Conservation (phyloP, 257 asterid species). For the Pogostemon cablin region DNA sequence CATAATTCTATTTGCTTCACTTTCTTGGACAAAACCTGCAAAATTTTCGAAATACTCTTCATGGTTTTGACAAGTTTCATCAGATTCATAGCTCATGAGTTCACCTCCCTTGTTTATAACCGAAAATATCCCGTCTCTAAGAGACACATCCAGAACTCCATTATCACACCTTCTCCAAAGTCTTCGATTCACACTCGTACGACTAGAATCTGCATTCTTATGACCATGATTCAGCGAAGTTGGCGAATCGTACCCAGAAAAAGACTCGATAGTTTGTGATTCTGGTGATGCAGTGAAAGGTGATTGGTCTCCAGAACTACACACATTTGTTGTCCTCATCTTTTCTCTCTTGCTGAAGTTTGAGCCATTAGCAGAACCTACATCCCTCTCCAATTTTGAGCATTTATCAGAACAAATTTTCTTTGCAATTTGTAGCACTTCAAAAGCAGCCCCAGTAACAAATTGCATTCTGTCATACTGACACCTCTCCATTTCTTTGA, state of each 20-base stretch:
- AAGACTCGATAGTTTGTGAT: conserved; percentile 72
- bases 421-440: conserved; percentile 74
- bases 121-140: conserved; percentile 84
- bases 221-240: conserved; percentile 52
- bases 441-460: conserved; percentile 92
- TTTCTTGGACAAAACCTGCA: conserved; percentile 62
- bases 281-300: conserved; percentile 76
- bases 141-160: conserved; percentile 69
- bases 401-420: conserved; percentile 56
- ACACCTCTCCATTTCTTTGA: conserved; percentile 82
- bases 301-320: conserved; percentile 54
- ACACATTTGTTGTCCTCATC: conserved; percentile 41
- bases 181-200: conserved; percentile 70
- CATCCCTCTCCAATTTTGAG: conserved; percentile 52
- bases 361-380: conserved; percentile 52
- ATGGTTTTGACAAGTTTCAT: conserved; percentile 42
- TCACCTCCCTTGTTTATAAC: conserved; percentile 46
- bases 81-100: conserved; percentile 44
- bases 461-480: conserved; percentile 79
- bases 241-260: conserved; percentile 71
- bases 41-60: conserved; percentile 52
- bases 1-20: conserved; percentile 37
- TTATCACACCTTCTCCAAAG: conserved; percentile 69
- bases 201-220: conserved; percentile 38
- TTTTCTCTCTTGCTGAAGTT: conserved; percentile 52